A percentile compares a stretch with the other conserved stretches of the same genome.
Conservation (phyloP, 371 early-diverging fungal genomes). For the Apophysomyces elegans region DNA sequence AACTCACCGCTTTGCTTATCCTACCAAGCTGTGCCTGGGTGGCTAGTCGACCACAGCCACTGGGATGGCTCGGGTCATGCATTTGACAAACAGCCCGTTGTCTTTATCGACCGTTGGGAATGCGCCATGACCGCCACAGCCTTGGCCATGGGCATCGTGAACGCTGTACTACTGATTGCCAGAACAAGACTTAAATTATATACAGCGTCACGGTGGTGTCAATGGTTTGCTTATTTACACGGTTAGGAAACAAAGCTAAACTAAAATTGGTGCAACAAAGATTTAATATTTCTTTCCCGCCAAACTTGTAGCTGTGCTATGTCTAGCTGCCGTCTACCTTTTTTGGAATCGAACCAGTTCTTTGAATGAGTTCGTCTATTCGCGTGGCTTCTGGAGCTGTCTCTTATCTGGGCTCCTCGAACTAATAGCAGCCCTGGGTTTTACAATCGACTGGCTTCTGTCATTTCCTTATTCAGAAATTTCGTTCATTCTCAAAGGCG, state of each 20-base stretch:
- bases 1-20: background rate
- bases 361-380: conserved; percentile 8
- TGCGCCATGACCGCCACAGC: background rate
- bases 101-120: conserved; percentile 8
- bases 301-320: background rate
- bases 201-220: conserved; percentile 20
- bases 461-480: conserved; percentile 18
- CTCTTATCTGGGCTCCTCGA: conserved; percentile 12
- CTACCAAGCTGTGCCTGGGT: conserved; percentile 19
- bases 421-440: conserved; percentile 16
- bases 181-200: conserved; percentile 19
- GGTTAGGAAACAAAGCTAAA: conserved; percentile 9
- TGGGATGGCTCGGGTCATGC: conserved; percentile 27
- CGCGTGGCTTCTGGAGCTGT: conserved; percentile 29
- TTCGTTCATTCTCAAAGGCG: conserved; percentile 16
- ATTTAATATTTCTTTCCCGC: background rate
- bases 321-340: conserved; percentile 8
- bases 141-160: conserved; percentile 15
- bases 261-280: background rate
- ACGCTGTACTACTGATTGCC: conserved; percentile 17
- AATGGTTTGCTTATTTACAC: conserved; percentile 18
- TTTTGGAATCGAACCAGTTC: conserved; percentile 2
- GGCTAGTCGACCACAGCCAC: conserved; percentile 23
- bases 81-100: conserved; percentile 16
- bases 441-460: conserved; percentile 20